Evolutionary conservation across 1,139 yeast species (phyloP).

Genomic region (Geotrichum aggregatum): DNA sequence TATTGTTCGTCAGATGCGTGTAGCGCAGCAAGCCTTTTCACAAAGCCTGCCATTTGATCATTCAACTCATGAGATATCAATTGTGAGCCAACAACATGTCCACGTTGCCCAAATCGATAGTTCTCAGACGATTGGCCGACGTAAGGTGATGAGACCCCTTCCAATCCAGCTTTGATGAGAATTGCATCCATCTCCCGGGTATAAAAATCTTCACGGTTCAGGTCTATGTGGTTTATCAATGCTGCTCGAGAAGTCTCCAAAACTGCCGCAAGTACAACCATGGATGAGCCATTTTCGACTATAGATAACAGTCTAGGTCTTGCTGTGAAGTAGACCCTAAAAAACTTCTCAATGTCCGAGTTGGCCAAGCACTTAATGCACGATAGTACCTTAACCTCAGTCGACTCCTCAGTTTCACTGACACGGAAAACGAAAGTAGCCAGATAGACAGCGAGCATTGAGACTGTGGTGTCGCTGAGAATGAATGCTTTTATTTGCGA

Average conservation of each 20-base stretch:
- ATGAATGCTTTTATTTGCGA: conserved; percentile 43
- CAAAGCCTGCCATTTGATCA: too few relatives aligned
- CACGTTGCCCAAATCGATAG: too few relatives aligned
- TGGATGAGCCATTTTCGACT: conserved; percentile 14
- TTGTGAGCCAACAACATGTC: too few relatives aligned
- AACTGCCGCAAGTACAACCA: conserved; percentile 14
- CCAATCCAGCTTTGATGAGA: conserved; percentile 11
- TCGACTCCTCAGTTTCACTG: conserved; percentile 49
- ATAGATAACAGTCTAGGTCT: conserved; percentile 16
- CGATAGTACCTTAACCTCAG: conserved; percentile 52
- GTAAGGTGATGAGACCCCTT: not conserved
- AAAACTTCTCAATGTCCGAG: conserved; percentile 12
- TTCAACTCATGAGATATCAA: too few relatives aligned
- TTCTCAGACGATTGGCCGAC: not conserved
- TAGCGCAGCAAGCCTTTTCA: too few relatives aligned
- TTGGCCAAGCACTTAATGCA: conserved; percentile 47
- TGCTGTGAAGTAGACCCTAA: conserved; percentile 15
- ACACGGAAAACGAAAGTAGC: conserved; percentile 52
- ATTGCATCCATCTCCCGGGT: conserved; percentile 13
- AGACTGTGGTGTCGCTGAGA: conserved; percentile 41
- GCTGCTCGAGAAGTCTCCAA: conserved; percentile 13
- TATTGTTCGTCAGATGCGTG: too few relatives aligned
- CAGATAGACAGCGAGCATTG: conserved; percentile 49
- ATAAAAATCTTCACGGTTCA: not conserved
- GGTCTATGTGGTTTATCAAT: conserved; percentile 6